Conservation (phyloP, 2,329 filamentous ascomycete species). For the Madurella fahalii region DNA sequence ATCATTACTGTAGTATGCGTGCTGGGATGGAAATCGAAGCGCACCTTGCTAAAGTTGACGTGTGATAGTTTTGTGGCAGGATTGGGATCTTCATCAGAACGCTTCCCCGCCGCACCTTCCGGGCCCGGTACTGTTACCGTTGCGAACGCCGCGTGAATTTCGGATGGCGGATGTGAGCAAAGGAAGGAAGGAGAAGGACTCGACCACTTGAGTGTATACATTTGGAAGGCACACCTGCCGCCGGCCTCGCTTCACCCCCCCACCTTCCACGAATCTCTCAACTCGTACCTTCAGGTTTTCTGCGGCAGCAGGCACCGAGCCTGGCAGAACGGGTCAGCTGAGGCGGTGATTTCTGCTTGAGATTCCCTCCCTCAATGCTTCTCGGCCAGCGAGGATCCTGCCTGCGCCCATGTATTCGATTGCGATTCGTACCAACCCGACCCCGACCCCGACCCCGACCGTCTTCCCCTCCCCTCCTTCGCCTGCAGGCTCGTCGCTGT, state of each 20-base stretch:
- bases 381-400: background rate
- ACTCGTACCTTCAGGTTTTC: too few relatives aligned
- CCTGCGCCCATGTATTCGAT: conserved; percentile 27
- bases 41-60: too few relatives aligned
- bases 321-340: background rate
- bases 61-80: too few relatives aligned
- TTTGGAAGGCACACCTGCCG: background rate
- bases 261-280: background rate
- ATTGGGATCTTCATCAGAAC: too few relatives aligned
- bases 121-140: too few relatives aligned
- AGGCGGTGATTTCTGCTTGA: background rate
- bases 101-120: too few relatives aligned
- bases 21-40: too few relatives aligned
- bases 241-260: background rate
- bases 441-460: conserved; percentile 5
- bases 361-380: background rate
- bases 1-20: too few relatives aligned
- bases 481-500: conserved; percentile 10
- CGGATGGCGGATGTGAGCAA: too few relatives aligned
- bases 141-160: background rate
- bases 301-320: too few relatives aligned
- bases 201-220: background rate
- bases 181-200: background rate
- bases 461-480: conserved; percentile 16
- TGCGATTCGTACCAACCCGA: conserved; percentile 3